Base-by-base conservation (phyloP, 2,329 filamentous ascomycete genomes). In the Tolypocladium cylindrosporum region DNA sequence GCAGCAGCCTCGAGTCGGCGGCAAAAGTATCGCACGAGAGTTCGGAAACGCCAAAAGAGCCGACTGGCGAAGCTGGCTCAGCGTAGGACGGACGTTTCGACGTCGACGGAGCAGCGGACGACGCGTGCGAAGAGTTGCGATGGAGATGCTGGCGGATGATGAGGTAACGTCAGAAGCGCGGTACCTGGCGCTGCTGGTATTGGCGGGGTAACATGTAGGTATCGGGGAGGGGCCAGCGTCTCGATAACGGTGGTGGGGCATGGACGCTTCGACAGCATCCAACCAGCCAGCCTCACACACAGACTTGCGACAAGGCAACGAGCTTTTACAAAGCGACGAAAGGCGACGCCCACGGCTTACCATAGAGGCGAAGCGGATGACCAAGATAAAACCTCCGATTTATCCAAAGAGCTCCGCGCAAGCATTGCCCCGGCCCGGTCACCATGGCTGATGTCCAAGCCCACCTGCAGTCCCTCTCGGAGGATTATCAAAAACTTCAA, bases 401-500 rank as follows among this genome's bases (percentile, higher is more conserved):
- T 10, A 36, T 14, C 4, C 10, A 37, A n/a, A 21, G 31, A 52
- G 48, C 19, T 21, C 31, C 11, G 19, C 21, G 19, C 31, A 37
- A 14, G 19, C 48, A 10, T 52, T 52, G 14, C 10, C 48, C 48
- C 31, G 10, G 31, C 37, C 21, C 14, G 27, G 43, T 55, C 56
- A 54, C 57, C 61, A 91, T 91, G 86, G 82, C 86, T 58, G 86
- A 90, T 61, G 74, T 82, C 62, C 90, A 96, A 71, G 88, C 87
- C 61, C 83, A 84, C 68, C 80, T 97, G 34, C 92, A 97, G 75
- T 77, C 80, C 56, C 83, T 97, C 50, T 91, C 91, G 0, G 91
- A 97, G 56, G 88, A 96, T 63, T 97, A 89, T 71, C 88, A 92
- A 70, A 87, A 88, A 69, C 78, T 97, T 36, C 92, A 97, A 75